Base-by-base conservation (phyloP, 2,329 filamentous ascomycete genomes). In the Sphaerulina populicola region DNA sequence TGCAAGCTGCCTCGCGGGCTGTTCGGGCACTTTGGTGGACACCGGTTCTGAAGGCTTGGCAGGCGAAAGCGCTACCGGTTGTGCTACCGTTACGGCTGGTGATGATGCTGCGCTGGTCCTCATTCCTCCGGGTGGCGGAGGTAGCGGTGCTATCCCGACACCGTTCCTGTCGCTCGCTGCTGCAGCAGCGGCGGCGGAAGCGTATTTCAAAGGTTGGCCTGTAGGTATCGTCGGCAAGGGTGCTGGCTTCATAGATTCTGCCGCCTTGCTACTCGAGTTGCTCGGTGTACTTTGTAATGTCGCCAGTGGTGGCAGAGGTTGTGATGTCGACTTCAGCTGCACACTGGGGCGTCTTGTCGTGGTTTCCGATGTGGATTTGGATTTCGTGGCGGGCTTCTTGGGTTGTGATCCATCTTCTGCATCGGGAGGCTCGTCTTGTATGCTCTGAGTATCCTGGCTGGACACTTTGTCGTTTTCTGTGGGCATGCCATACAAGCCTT, bases 191-290 rank as follows among this genome's bases (percentile, higher is more conserved):
- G 93, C 93, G 0, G 93, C 93, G 35, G 93, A 97, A 40, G 93
- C 93, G 67, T 98, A 98, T 71, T 97, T 97, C 59, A 98, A 76
- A 1, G 86, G 88, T 68, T 97, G 91, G 43, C 89, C 89, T 3
- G 88, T 86, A 6, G 87, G 83, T 67, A 91, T 81, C 53, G 86
- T 82, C 1, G 93, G 93, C 62, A 90, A 72, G 14, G 88, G 83
- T 14, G 93, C 93, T 10, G 93, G 91, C 74, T 97, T 98, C 91
- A 97, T 97, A 47, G 77, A 73, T 39, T 76, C 76, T 47, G 75
- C 76, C 51, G 77, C 72, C 45, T 77, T 71, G 65, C 78, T 78
- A 66, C 78, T 86, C 60, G 79, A 77, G 52, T 78, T 77, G 51
- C 75, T 71, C 61, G 85, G 68, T 5, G 85, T 83, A 29, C 83